Base-by-base conservation (phyloP, 2,329 filamentous ascomycete genomes). In the Coniochaeta sp. region DNA sequence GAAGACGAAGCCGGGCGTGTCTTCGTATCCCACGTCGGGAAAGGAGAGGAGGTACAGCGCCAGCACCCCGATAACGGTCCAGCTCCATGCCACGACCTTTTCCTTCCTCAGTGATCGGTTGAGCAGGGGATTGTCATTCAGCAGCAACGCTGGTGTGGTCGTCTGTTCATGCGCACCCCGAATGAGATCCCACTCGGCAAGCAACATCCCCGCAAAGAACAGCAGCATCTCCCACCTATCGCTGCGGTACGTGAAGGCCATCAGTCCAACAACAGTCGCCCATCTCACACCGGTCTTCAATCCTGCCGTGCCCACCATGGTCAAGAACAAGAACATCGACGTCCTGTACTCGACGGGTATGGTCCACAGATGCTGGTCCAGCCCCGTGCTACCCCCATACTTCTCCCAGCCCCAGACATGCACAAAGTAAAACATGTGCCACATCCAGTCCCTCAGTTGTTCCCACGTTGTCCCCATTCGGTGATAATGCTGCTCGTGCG, bases 291-390 rank as follows among this genome's bases (percentile, higher is more conserved):
- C 56, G 2, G 65, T 70, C 32, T 70, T 69, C 28, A 81, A 61
- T 24, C 75, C 68, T 6, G 75, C 75, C 9, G 76, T 71, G 16
- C 71, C 79, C 4, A 81, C 53, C 20, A 81, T 63, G 12, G 72
- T 69, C 7, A 82, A 64, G 62, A 83, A 83, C 9, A 83, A 70
- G 53, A 78, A 70, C 61, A 84, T 73, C 2, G 78, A 81, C 61
- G 75, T 78, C 53, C 76, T 71, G 59, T 80, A 82, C 61, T 84
- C 81, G 46, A 82, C 73, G 3, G 81, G 80, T 40, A 84, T 83
- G 5, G 81, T 83, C 81, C 81, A 84, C 22, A 83, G 64, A 55
- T 84, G 81, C 24, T 78, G 71, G 58, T 83, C 78, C 58, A 82
- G 80, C 20, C 63, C 69, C 63, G 71, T 77, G 35, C 67, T 72